Percentiles rank a stretch among this genome's conserved stretches.
Evolutionary conservation across 495 filamentous ascomycete species (phyloP).

Genomic region (Podospora pseudoanserina): DNA sequence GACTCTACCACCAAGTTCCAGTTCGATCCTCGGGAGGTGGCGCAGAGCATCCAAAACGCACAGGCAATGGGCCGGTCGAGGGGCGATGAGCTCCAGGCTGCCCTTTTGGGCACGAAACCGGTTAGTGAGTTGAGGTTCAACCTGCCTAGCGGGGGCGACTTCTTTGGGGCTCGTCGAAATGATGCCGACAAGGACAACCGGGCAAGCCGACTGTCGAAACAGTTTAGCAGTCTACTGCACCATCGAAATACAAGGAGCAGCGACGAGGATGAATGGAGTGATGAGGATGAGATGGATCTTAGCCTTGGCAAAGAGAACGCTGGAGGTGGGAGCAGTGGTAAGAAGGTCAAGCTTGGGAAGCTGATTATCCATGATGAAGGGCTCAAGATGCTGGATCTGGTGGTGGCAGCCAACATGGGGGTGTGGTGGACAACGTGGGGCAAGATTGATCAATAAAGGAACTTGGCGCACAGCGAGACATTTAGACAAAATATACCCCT

Average conservation of each 20-base stretch:
- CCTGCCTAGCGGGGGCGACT: constrained; percentile 50
- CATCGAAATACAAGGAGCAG: constrained; percentile 20
- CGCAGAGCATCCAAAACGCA: constrained; percentile 36
- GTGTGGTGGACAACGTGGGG: constrained; percentile 94
- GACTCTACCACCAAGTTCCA: constrained; percentile 32
- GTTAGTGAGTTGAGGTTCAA: constrained; percentile 90
- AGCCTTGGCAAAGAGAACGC: constrained; percentile 71
- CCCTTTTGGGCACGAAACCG: constrained; percentile 39
- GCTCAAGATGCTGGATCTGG: constrained; percentile 89
- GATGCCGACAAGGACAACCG: constrained; percentile 18
- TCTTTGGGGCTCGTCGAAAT: constrained; percentile 28
- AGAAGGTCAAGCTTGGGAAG: constrained; percentile 89
- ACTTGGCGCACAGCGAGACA: background rate
- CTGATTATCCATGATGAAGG: constrained; percentile 87
- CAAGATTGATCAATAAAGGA: constrained; percentile 32
- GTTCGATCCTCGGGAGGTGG: constrained; percentile 40
- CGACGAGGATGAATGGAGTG: constrained; percentile 31
- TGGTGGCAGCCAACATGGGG: constrained; percentile 85
- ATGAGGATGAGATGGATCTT: constrained; percentile 54
- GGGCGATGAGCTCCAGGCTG: constrained; percentile 26
- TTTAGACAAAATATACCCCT: background rate
- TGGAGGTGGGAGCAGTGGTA: constrained; percentile 77
- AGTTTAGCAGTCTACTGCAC: constrained; percentile 37
- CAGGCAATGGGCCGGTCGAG: constrained; percentile 30
- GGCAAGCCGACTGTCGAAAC: constrained; percentile 30